Base-by-base conservation (phyloP, 2,329 filamentous ascomycete species). In the Cordyceps tenuipes region DNA sequence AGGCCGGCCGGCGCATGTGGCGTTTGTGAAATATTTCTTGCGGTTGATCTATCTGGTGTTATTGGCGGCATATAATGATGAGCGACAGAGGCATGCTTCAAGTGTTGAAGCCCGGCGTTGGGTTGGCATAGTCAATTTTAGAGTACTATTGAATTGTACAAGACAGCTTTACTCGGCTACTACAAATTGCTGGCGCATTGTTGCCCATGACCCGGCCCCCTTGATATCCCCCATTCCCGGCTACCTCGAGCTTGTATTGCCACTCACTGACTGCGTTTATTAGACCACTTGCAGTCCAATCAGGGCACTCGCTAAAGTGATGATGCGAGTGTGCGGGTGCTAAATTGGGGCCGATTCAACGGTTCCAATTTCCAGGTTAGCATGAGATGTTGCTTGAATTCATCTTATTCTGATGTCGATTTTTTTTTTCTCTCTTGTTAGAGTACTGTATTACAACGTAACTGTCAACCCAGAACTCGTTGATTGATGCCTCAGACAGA, bases 401-500 rank as follows among this genome's bases (percentile, higher is more conserved):
- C 4, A 23, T 23, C 23, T 23, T 23, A 4, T 3, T 23, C 23
- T 23, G 23, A 4, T 23, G 4, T 23, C 2, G 1, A 29, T 29
- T 29, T 29, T 29, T 29, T 29, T 29, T 29, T 29, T 29, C 7
- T 41, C 5, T 12, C 15, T 41, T 41, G 23, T 15, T 13, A 8
- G 29, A 29, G 5, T 29, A 29, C 29, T 29, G 29, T 8, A 29
- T 29, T 29, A 29, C 29, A 8, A 29, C 3, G 29, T 8, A 29
- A 29, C 5, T 1, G 29, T 29, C 23, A 29, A 29, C 3, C 29
- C 7, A 1, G 29, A 6, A 29, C 29, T 29, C n/a, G 29, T 29
- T 1, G 19, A 9, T 63, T 68, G 64, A 63, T 70, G 66, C 68
- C 68, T 69, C 68, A 68, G 68, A 67, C 68, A 70, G 46, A 17